Base-by-base conservation (phyloP, 768 basidiomycete species). In the Glaciozyma martinii region DNA sequence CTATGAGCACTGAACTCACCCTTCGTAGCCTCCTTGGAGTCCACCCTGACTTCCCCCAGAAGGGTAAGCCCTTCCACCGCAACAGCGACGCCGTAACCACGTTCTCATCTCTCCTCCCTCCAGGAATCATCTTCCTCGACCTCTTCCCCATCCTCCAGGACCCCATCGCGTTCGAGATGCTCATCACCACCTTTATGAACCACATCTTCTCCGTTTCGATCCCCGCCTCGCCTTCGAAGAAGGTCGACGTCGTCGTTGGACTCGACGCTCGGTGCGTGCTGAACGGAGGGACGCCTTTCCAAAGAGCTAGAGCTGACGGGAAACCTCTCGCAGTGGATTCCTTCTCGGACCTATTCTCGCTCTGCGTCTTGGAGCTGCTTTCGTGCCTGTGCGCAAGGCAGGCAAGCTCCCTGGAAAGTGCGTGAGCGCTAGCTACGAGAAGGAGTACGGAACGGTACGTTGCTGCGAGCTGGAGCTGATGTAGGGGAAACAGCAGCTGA, bases 331-430 rank as follows among this genome's bases (percentile, higher is more conserved):
- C 50, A 63, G 95, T 61, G 95, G 95, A 19, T 99, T 99, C 80
- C 82, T 99, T 58, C 77, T 99, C 15, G 95, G 93, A 1, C 95
- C 95, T 1, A 83, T 91, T 70, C 83, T 99, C 72, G 95, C 95
- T 7, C 78, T 90, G 73, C 81, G 94, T 63, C 79, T 99, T 32
- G 89, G 90, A 32, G 92, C 92, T 2, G 89, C 90, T 16, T 99
- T 99, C 71, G 91, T 95, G 5, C 93, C 95, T 3, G 92, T 98
- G 42, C 82, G 95, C 65, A 99, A 99, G 79, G 79, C 80, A 66
- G 93, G 92, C 7, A 99, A 98, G 77, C 81, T 99, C n/a, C 95
- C 95, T 9, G 95, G 95, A 54, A 74, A 84, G 71, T 88, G 86
- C 75, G 81, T 85, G 54, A 80, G 81, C 40, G 86, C 84, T 3